These are phyloP conservation scores for Pseudoscleropodium purum DNA, from an alignment of 225 moss, liverwort and hornwort species.

Conservation along the genomic window DNA sequence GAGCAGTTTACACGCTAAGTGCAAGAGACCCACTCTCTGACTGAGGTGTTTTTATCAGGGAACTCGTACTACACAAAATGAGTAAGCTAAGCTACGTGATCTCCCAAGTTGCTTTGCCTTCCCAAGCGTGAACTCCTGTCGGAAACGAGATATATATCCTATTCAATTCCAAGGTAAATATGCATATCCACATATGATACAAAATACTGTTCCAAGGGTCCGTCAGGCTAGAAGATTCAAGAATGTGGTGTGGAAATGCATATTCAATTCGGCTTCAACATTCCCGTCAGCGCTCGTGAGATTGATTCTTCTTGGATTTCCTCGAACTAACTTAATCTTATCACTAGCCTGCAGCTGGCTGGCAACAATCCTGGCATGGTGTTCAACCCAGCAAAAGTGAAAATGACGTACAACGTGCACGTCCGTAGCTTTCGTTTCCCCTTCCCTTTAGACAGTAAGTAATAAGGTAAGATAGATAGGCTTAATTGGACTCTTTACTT, in stretches of 20 bases:
- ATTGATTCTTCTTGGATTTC: not conserved
- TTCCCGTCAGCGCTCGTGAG: not conserved
- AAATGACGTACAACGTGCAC: not conserved
- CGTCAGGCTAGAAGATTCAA: not conserved
- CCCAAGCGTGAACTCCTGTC: not conserved
- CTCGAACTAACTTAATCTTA: not conserved
- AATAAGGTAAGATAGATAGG: not conserved
- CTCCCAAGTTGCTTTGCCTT: conserved; percentile 1
- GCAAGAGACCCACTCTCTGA: not conserved
- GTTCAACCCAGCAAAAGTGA: not conserved
- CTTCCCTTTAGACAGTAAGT: not conserved
- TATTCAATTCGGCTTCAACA: not conserved
- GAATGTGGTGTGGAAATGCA: conserved; percentile 4
- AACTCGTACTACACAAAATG: not conserved
- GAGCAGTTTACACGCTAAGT: not conserved
- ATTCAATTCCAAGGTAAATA: not conserved
- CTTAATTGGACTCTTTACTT: not conserved
- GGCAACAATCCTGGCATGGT: not conserved
- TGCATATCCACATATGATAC: not conserved
- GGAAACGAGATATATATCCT: not conserved
- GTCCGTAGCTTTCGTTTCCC: not conserved
- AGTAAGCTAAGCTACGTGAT: not conserved
- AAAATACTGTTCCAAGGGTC: not conserved
- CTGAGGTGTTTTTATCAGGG: not conserved
- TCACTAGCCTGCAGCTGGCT: not conserved